A percentile compares a stretch with the other conserved stretches of the same genome.
Evolutionary conservation across 306 rosid species (phyloP).

Genomic region (Inga oerstediana): DNA sequence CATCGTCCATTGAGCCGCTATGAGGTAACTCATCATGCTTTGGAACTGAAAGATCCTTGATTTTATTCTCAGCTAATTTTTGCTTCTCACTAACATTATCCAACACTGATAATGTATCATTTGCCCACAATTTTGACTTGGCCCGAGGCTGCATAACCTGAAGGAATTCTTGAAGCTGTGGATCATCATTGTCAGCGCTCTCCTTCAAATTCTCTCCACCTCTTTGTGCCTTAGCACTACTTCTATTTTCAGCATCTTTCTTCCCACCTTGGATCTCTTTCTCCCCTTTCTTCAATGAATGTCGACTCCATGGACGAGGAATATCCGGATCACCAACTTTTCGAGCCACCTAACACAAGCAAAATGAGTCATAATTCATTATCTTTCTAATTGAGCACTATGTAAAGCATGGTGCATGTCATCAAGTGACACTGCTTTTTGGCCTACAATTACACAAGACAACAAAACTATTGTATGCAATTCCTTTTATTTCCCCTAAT

Average conservation of each 20-base stretch:
- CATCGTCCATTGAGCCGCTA: constrained; percentile 35
- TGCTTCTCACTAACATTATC: constrained; percentile 40
- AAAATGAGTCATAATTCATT: neutral
- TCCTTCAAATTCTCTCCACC: constrained; percentile 33
- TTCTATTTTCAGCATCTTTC: constrained; percentile 33
- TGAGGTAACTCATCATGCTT: constrained; percentile 31
- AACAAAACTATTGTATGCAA: neutral
- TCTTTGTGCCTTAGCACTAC: constrained; percentile 35
- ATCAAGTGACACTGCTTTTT: neutral
- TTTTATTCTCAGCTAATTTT: constrained; percentile 38
- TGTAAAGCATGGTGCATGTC: neutral
- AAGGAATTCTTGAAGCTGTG: constrained; percentile 75
- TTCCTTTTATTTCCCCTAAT: neutral
- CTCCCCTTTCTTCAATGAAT: constrained; percentile 54
- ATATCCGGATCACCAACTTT: constrained; percentile 75
- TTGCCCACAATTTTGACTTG: constrained; percentile 84
- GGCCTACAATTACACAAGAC: neutral
- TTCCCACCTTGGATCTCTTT: constrained; percentile 39
- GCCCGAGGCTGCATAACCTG: constrained; percentile 83
- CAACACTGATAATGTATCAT: constrained; percentile 52
- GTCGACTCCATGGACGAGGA: constrained; percentile 87
- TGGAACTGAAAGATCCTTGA: constrained; percentile 29
- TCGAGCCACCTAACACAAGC: constrained; percentile 56
- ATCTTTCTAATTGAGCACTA: neutral
- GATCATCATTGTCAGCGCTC: constrained; percentile 46